Evolutionary conservation across 2,329 filamentous ascomycete species (phyloP).

Genomic region (Fusarium nematophilum): DNA sequence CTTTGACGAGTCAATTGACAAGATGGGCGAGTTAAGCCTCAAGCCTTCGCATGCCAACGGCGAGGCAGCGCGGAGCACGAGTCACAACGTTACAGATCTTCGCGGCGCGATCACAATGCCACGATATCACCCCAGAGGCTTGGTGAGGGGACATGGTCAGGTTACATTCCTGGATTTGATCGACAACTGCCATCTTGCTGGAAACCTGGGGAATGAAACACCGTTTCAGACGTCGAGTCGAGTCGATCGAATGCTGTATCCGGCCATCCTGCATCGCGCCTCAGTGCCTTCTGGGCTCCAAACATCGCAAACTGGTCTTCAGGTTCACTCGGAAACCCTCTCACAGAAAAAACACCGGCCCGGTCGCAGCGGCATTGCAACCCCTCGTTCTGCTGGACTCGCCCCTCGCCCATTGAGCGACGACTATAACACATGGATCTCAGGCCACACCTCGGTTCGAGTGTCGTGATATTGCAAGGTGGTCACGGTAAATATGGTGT

Average conservation of each 20-base stretch:
- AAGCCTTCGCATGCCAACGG: not conserved
- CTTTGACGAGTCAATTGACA: not conserved
- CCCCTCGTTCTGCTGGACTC: constrained; percentile 10
- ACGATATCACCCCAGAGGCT: constrained; percentile 1
- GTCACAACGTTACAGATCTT: constrained; percentile 20
- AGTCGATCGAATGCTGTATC: not conserved
- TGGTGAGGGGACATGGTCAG: not conserved
- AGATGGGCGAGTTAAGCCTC: not conserved
- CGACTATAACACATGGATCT: constrained; percentile 27
- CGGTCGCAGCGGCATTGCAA: constrained; percentile 19
- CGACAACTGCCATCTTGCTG: not conserved
- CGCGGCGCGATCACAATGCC: constrained; percentile 13
- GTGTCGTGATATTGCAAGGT: constrained; percentile 18
- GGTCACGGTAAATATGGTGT: constrained; percentile 24
- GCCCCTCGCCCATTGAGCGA: constrained; percentile 8
- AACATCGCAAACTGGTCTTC: not conserved
- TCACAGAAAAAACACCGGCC: constrained; percentile 9
- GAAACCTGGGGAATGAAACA: not conserved
- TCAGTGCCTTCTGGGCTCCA: not conserved
- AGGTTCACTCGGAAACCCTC: not conserved
- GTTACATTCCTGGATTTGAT: not conserved
- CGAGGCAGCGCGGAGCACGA: constrained; percentile 3
- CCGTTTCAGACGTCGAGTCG: not conserved
- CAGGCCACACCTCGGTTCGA: constrained; percentile 29
- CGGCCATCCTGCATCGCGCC: too few relatives aligned